These are phyloP conservation scores for Wickerhamiella dianesei DNA, from an alignment of 805 yeast species.

Conservation along the genomic window DNA sequence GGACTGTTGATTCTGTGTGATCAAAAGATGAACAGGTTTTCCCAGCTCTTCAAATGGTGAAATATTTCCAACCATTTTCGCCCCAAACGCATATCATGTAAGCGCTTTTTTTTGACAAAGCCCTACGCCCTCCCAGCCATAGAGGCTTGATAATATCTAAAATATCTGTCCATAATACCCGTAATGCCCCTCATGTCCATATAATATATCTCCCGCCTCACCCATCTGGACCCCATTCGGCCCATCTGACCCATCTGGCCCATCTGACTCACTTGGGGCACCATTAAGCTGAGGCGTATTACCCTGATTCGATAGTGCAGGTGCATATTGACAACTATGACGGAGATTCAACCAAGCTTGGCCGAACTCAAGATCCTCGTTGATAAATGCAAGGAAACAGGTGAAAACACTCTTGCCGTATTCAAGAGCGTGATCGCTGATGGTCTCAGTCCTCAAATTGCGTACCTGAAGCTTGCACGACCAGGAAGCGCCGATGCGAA, in stretches of 20 bases:
- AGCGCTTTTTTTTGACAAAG: no score
- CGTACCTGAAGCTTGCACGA: constrained; percentile 69
- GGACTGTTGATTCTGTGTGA: neutral
- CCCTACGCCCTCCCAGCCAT: neutral
- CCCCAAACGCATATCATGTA: neutral
- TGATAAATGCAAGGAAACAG: constrained; percentile 7
- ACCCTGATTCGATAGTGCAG: no score
- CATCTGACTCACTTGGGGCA: no score
- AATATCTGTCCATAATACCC: no score
- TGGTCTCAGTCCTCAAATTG: constrained; percentile 76
- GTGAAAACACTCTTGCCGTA: constrained; percentile 68
- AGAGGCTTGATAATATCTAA: no score
- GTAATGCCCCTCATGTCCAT: no score
- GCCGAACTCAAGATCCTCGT: constrained; percentile 32
- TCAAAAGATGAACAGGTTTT: neutral
- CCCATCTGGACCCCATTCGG: no score
- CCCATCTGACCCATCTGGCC: no score
- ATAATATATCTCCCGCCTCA: no score
- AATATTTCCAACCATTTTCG: neutral
- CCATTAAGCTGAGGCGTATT: no score
- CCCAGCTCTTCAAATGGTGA: neutral
- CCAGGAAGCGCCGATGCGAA: constrained; percentile 38
- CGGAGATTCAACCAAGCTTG: constrained; percentile 38
- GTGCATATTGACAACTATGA: no score
- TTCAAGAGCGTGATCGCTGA: constrained; percentile 62